Conservation (phyloP, 202 grass and related monocot species). For the Alloteropsis angusta region DNA sequence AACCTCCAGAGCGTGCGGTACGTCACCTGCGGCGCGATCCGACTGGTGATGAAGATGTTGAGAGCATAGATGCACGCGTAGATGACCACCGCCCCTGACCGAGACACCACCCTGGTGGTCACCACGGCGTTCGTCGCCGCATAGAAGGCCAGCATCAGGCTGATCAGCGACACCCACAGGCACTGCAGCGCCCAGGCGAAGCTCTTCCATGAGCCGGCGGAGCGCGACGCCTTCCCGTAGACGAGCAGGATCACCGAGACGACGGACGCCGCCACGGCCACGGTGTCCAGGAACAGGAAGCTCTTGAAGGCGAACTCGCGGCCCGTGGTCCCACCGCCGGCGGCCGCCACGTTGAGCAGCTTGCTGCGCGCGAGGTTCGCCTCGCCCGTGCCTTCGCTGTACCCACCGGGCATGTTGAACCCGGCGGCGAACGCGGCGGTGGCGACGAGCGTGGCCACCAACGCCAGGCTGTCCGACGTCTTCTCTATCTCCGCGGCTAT, state of each 20-base stretch:
- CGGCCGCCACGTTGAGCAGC: too few relatives aligned
- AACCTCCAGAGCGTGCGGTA: background rate
- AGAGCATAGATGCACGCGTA: background rate
- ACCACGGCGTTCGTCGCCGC: background rate
- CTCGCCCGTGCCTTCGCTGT: background rate
- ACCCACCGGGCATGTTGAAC: background rate
- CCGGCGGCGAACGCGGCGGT: background rate
- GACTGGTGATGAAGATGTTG: fast-evolving
- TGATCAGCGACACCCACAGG: background rate
- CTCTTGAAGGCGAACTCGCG: fast-evolving
- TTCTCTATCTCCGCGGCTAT: background rate
- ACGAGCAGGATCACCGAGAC: background rate
- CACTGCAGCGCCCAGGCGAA: background rate
- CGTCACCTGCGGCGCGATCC: background rate
- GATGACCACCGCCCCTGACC: background rate
- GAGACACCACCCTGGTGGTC: too few relatives aligned
- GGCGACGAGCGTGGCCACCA: background rate
- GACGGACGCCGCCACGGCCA: background rate
- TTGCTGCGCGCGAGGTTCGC: background rate
- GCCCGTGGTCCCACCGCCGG: too few relatives aligned
- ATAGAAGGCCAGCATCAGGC: background rate
- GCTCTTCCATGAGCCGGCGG: background rate
- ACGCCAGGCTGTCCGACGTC: background rate
- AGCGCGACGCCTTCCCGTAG: background rate
- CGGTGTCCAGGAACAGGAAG: background rate